phyloP scores from a whole-genome alignment of 768 basidiomycete genomes.

The Podaxis mareebaensis region DNA sequence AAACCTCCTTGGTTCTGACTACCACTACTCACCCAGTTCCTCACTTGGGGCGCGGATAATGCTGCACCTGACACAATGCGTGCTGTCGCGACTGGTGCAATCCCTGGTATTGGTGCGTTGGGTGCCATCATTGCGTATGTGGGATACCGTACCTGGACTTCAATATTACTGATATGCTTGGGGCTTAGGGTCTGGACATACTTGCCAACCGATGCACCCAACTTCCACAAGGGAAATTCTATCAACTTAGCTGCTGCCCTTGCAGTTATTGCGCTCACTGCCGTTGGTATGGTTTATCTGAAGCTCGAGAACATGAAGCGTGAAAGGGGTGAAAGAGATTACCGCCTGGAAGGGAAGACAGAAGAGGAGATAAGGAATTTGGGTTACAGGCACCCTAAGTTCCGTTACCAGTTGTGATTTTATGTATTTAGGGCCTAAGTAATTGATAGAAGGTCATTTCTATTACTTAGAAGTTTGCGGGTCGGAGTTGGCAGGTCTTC shows the following conservation, averaged over 20 bases:
- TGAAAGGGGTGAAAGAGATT: conserved; percentile 41
- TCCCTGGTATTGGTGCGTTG: conserved; percentile 46
- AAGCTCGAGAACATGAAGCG: conserved; percentile 44
- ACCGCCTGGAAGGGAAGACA: conserved; percentile 39
- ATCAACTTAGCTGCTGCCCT: conserved; percentile 42
- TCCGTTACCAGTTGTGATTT: conserved; percentile 39
- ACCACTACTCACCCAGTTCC: conserved; percentile 24
- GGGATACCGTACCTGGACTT: not conserved
- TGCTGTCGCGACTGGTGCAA: conserved; percentile 43
- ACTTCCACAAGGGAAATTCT: conserved; percentile 48
- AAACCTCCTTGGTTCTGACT: not conserved
- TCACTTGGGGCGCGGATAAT: conserved; percentile 51
- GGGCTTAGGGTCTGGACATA: conserved; percentile 46
- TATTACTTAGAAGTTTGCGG: not conserved
- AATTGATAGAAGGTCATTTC: not conserved
- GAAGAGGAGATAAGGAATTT: conserved; percentile 37
- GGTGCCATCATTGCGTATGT: conserved; percentile 47
- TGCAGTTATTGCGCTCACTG: conserved; percentile 28
- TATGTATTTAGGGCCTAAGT: not conserved
- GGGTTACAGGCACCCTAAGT: conserved; percentile 47
- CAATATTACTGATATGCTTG: not conserved
- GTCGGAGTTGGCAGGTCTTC: not conserved
- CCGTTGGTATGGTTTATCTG: conserved; percentile 34
- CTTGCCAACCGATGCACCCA: conserved; percentile 43
- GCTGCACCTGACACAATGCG: conserved; percentile 50